phyloP scores from a whole-genome alignment of 345 rosid species.

The Leavenworthia alabamica region DNA sequence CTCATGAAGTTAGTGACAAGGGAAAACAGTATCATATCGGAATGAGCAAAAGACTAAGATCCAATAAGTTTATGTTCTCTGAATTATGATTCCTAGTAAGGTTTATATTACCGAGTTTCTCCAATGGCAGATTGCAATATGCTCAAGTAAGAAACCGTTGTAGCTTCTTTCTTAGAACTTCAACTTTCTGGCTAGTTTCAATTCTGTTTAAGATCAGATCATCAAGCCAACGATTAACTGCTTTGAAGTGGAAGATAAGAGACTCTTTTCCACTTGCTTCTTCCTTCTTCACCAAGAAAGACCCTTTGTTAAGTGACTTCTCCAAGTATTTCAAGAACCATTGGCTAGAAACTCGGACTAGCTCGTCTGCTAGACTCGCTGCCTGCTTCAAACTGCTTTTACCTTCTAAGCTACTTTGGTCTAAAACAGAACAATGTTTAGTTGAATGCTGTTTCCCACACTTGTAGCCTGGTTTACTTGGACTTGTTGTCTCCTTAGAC shows the following conservation, averaged over 20 bases:
- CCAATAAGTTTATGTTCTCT: neutral
- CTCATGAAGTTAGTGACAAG: neutral
- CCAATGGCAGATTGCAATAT: constrained; percentile 30
- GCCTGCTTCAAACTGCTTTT: constrained; percentile 32
- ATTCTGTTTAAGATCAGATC: constrained; percentile 17
- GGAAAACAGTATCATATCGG: neutral
- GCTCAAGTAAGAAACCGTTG: constrained; percentile 36
- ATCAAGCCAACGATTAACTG: constrained; percentile 41
- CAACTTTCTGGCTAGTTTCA: constrained; percentile 28
- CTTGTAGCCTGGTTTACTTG: constrained; percentile 16
- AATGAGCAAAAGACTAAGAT: constrained; percentile 8
- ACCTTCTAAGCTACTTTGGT: constrained; percentile 15
- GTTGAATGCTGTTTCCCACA: constrained; percentile 3
- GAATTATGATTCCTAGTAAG: neutral
- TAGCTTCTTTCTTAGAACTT: constrained; percentile 39
- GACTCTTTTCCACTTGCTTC: constrained; percentile 25
- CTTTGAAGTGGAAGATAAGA: constrained; percentile 37
- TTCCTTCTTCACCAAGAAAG: constrained; percentile 19
- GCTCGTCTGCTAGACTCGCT: constrained; percentile 34
- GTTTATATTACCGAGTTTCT: constrained; percentile 17
- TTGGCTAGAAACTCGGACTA: constrained; percentile 34
- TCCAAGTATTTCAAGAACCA: constrained; percentile 51
- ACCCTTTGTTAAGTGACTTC: constrained; percentile 30
- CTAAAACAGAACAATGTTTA: constrained; percentile 9
- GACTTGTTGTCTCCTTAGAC: constrained; percentile 19